Evolutionary conservation across 106 monocot genomes (phyloP), one percentile per base, ranked within the genome.

Genomic region (Allium cepa): DNA sequence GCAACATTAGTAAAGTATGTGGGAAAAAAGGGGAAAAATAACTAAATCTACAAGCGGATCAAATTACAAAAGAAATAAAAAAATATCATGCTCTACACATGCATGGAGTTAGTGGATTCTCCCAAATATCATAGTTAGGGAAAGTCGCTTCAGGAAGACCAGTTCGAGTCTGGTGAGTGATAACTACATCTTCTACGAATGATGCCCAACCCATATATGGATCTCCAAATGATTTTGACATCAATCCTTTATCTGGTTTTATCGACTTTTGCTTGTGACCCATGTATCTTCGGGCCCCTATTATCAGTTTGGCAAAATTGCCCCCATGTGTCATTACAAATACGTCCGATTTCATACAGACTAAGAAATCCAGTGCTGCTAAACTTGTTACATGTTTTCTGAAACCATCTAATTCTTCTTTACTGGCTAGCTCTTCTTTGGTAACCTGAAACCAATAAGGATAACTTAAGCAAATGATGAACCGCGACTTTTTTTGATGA

Each of bases 251-350:
- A 76, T 97, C 96, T 8, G 97, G 97, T 59, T 97, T 97, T 63
- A 92, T 97, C 17, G 92, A 92, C 71, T 97, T 97, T 36, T 80
- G 80, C 60, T 82, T 66, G 77, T 97, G 97, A 1, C 97, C 92
- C 86, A 83, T 89, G 76, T 89, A 97, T 46, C 97, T 76, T 10
- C 92, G 83, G 55, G 84, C 85, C 1, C 97, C 92, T 4, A 97
- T 97, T 55, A 97, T 92, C 65, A 97, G 82, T 75, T 92, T 97
- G 0, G 97, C 92, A 55, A 92, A 97, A 59, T 97, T 92, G 49
- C 92, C 97, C 3, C 97, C 92, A 59, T 90, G 97, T 16, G 92
- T 97, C 97, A 92, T 97, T 11, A 97, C 97, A 58, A 97, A 97
- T 14, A 92, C 97, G 50, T 97, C 97, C 0, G 89, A 97, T 64